These are phyloP conservation scores for Alternaria panax DNA, from an alignment of 2,329 filamentous ascomycete genomes.

Conservation along the genomic window DNA sequence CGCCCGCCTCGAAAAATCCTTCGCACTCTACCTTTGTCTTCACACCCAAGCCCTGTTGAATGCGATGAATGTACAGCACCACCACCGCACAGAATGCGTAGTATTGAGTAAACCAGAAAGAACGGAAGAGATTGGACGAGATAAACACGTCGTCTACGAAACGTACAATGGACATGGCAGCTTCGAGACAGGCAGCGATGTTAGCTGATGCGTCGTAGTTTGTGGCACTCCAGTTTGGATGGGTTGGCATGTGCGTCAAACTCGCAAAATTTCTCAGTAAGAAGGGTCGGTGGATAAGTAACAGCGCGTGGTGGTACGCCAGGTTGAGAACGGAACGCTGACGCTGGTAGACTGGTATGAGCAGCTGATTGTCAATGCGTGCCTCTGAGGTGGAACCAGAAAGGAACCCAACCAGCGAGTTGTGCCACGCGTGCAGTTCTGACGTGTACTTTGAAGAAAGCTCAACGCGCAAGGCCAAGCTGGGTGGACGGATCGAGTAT, in stretches of 20 bases:
- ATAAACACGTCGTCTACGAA: constrained; percentile 54
- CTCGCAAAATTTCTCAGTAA: constrained; percentile 56
- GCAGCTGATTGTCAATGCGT: constrained; percentile 51
- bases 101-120: constrained; percentile 63
- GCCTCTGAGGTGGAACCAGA: constrained; percentile 47
- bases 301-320: constrained; percentile 63
- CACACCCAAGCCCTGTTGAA: constrained; percentile 56
- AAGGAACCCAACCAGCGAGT: constrained; percentile 54
- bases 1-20: constrained; percentile 52
- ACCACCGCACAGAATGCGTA: constrained; percentile 63
- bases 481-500: constrained; percentile 51
- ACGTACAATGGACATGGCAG: constrained; percentile 57
- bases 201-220: constrained; percentile 38
- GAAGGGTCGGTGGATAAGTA: constrained; percentile 64
- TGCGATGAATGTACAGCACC: constrained; percentile 63
- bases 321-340: constrained; percentile 63
- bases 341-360: constrained; percentile 60
- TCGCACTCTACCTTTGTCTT: constrained; percentile 59
- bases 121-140: constrained; percentile 54
- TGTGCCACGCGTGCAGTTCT: constrained; percentile 57
- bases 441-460: constrained; percentile 53
- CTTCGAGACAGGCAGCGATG: constrained; percentile 57
- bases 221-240: constrained; percentile 21
- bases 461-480: constrained; percentile 42
- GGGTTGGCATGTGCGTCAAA: constrained; percentile 41